phyloP scores from a whole-genome alignment of 495 filamentous ascomycete species.

The Hyaloscypha finlandica region DNA sequence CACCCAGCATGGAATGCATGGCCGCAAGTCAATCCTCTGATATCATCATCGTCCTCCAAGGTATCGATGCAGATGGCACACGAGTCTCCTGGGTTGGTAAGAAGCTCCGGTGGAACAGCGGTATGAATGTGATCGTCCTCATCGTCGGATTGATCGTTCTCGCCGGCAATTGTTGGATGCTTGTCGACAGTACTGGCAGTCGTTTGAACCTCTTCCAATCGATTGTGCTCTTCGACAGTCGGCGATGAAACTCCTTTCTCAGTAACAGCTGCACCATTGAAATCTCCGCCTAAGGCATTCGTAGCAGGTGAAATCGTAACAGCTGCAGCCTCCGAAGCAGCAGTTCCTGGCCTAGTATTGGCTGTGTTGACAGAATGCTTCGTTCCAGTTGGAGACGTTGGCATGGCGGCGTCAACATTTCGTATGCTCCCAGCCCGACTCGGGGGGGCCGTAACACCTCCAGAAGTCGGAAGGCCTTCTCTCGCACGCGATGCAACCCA shows the following conservation, averaged over 20 bases:
- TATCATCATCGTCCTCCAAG: constrained; percentile 92
- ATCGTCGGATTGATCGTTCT: constrained; percentile 61
- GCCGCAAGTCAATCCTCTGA: constrained; percentile 89
- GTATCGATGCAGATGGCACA: constrained; percentile 96
- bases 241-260: constrained; percentile 14
- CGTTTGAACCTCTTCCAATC: constrained; percentile 27
- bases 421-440: constrained; percentile 69
- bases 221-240: constrained; percentile 19
- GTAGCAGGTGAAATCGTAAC: constrained; percentile 13
- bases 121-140: constrained; percentile 85
- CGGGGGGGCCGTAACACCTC: constrained; percentile 77
- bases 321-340: constrained; percentile 18
- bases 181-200: constrained; percentile 31
- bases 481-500: constrained; percentile 85
- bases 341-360: constrained; percentile 22
- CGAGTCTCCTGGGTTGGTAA: constrained; percentile 86
- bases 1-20: constrained; percentile 96
- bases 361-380: constrained; percentile 29
- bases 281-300: constrained; percentile 12
- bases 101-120: constrained; percentile 77
- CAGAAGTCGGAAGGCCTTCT: constrained; percentile 80
- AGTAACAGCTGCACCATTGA: constrained; percentile 10
- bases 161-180: constrained; percentile 18
- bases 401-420: constrained; percentile 55
- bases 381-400: constrained; percentile 29